Conservation (phyloP, 306 rosid genomes). For the Coriaria nepalensis region DNA sequence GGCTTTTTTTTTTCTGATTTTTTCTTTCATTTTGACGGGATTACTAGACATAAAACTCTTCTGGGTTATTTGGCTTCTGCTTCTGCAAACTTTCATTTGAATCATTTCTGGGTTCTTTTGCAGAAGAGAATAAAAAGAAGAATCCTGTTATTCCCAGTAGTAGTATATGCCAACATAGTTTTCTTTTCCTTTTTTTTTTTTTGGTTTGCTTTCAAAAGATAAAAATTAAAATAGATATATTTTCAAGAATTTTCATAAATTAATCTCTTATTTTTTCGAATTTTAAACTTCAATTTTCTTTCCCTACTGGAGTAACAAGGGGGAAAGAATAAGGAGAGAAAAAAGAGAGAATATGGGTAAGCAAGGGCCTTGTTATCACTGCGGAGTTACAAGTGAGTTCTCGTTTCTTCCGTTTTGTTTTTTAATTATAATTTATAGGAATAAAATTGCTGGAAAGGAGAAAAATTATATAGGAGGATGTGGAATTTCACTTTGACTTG, state of each 20-base stretch:
- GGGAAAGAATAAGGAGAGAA: not conserved
- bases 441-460: too few species aligned
- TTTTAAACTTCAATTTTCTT: slow-evolving; percentile 25
- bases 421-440: slow-evolving; percentile 8
- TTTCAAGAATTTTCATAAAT: slow-evolving; percentile 18
- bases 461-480: too few species aligned
- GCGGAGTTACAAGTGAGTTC: slow-evolving; percentile 99
- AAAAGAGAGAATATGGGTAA: slow-evolving; percentile 56
- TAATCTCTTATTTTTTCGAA: slow-evolving; percentile 21
- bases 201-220: too few species aligned
- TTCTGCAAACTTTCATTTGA: slow-evolving; percentile 44
- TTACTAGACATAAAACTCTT: slow-evolving; percentile 31
- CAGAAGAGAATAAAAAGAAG: too few species aligned
- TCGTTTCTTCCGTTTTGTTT: slow-evolving; percentile 50
- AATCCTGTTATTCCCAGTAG: slow-evolving; percentile 33
- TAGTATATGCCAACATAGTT: slow-evolving; percentile 23
- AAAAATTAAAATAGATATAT: slow-evolving; percentile 24
- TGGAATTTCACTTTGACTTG: too few species aligned
- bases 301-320: slow-evolving; percentile 29
- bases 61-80: slow-evolving; percentile 59
- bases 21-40: slow-evolving; percentile 30
- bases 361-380: slow-evolving; percentile 99
- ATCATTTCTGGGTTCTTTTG: slow-evolving; percentile 44
- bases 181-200: too few species aligned
- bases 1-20: slow-evolving; percentile 29